Evolutionary conservation across 1,139 yeast species (phyloP), one percentile per base, ranked within the genome.

Genomic region (Geotrichum restrictum): DNA sequence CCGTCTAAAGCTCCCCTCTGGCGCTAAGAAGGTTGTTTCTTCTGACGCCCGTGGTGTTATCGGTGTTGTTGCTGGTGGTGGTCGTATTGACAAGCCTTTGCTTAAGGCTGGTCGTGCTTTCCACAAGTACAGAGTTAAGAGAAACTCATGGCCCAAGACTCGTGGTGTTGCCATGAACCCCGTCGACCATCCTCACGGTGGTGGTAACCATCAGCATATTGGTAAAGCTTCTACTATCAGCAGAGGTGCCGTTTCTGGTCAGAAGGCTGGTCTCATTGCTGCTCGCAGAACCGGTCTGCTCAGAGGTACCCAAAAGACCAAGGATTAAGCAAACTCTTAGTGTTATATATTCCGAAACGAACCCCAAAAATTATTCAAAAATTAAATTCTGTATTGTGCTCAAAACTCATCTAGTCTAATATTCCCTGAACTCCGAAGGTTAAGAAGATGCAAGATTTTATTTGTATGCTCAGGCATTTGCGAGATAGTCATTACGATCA

Each of bases 141-240:
- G 97, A 82, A 88, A 91, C 95, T 88, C 96, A 67, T 89, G 97
- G 97, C 97, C 97, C 80, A 88, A 87, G 87, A 91, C 97, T 75
- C 88, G 97, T 82, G 98, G 97, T 89, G 97, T 89, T 76, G 96
- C 96, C 76, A 89, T 89, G 96, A 84, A 89, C 82, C 98, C 98
- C 79, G 98, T 91, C 75, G 98, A 91, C 78, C 98, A 91, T 83
- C 98, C 98, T 77, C 98, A 91, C 79, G 98, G 98, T 87, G 98
- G 98, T 91, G 98, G 98, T 93, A 93, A 93, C 97, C 98, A 93
- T 81, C 98, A 93, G 84, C 98, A 93, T 79, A 93, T 93, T 84
- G 98, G 98, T 91, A 93, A 93, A 86, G 98, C 98, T 75, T 93
- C 98, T 72, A 93, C 98, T 74, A 93, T 93, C 73, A 85, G 96